A percentile compares a stretch with the other conserved stretches of the same genome.
Conservation (phyloP, 495 filamentous ascomycete species). For the Penicillium mononematosum region DNA sequence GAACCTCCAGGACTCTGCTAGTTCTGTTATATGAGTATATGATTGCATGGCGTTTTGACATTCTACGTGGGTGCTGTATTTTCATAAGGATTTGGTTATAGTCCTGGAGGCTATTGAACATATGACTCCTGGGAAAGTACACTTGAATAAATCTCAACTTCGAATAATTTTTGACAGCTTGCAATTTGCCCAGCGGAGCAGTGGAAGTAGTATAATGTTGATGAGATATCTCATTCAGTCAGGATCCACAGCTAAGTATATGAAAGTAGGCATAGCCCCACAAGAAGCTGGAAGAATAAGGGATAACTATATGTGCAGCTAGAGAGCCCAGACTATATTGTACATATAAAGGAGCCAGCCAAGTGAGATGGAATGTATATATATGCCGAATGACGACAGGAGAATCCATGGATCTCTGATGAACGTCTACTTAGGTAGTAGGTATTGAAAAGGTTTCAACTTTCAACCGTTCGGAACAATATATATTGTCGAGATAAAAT, state of each 20-base stretch:
- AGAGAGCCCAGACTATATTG: background rate
- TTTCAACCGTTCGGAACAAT: too few relatives aligned
- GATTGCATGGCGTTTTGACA: background rate
- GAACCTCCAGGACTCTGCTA: background rate
- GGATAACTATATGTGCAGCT: background rate
- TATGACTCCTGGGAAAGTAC: background rate
- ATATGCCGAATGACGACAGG: conserved; percentile 4
- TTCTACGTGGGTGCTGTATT: conserved; percentile 7
- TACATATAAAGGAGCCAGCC: background rate
- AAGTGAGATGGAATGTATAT: background rate
- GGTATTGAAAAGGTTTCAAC: background rate
- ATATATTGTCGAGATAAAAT: background rate
- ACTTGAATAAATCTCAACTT: background rate
- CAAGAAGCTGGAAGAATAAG: background rate
- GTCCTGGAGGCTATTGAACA: background rate
- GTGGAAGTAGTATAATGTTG: background rate
- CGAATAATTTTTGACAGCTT: background rate
- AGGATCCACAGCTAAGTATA: background rate
- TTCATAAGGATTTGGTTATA: background rate
- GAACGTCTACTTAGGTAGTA: too few relatives aligned
- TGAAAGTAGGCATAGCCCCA: background rate
- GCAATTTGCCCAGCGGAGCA: background rate
- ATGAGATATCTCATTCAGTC: background rate
- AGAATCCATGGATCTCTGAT: background rate
- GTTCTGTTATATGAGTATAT: background rate